Base-by-base conservation (phyloP, 805 yeast species). In the Cyberlindnera xishuangbannaensis region DNA sequence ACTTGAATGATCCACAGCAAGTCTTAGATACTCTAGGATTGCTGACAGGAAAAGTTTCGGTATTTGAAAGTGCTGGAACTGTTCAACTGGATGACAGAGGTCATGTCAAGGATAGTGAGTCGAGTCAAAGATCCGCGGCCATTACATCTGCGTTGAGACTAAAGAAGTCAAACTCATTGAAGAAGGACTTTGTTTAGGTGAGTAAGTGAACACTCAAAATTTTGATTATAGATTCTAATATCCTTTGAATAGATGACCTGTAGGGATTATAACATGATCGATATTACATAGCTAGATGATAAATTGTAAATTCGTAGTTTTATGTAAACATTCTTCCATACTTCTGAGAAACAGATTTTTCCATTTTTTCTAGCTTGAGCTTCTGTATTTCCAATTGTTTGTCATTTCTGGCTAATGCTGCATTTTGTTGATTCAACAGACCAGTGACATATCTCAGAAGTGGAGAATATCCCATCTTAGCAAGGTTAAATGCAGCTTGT, bases 11-110 rank as follows among this genome's bases (percentile, higher is more conserved):
- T 52, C 95, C 96, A 5, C 62, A 69, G 21, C 90, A 83, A 51
- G 95, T 88, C 3, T 57, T 88, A 37, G 95, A 86, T 37, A 83
- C 94, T 1, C 61, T 88, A 45, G 95, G 94, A 3, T 64, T 83
- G 33, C 63, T 85, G 33, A 71, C 83, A 8, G 95, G 94, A n/a
- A 73, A 74, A 37, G 87, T 81, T 10, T 79, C 88, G 3, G 47
- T 83, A 28, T 82, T 82, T 56, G 88, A 82, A 53, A 79, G 82
- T 43, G 81, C 82, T 4, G 90, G 90, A 22, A 71, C 82, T 3
- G 81, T 83, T 21, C 78, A 76, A 22, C 62, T 83, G 48, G 90
- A 83, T 53, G 83, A 81, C 47, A 65, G 92, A 48, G 92, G 92
- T 11, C 90, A 82, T 55, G 58, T 80, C 18, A 61, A 58, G 38